These are phyloP conservation scores for Penicillium paxilli DNA, from an alignment of 495 filamentous ascomycete species.

Conservation along the genomic window DNA sequence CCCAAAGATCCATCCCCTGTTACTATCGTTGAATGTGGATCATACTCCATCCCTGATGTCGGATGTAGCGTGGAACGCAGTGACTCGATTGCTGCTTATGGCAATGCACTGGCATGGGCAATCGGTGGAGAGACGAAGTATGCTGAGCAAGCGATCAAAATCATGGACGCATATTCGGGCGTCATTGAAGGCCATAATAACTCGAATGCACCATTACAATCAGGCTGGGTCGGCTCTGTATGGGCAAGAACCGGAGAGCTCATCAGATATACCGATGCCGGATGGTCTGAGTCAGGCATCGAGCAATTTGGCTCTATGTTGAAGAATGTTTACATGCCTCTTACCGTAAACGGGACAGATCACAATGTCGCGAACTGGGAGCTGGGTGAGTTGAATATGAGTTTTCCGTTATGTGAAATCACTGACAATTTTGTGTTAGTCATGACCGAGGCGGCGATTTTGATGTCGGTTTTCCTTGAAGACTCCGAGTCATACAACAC, in stretches of 20 bases:
- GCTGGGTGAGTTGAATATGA: constrained; percentile 22
- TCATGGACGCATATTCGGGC: constrained; percentile 26
- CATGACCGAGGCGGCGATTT: constrained; percentile 26
- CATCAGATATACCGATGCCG: constrained; percentile 23
- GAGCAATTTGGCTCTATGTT: constrained; percentile 23
- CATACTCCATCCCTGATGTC: constrained; percentile 20
- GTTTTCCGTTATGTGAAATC: too few relatives aligned
- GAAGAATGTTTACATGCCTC: constrained; percentile 26
- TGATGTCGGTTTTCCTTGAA: constrained; percentile 27
- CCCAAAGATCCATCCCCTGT: constrained; percentile 6
- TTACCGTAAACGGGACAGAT: constrained; percentile 16
- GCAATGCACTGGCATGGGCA: constrained; percentile 25
- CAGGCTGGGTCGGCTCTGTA: constrained; percentile 22
- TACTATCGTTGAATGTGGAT: constrained; percentile 22
- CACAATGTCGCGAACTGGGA: constrained; percentile 29
- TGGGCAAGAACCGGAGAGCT: constrained; percentile 30
- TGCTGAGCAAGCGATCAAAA: constrained; percentile 22
- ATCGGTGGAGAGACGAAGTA: constrained; percentile 14
- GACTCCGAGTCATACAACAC: constrained; percentile 18
- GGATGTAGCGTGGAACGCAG: constrained; percentile 26
- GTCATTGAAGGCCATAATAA: constrained; percentile 23
- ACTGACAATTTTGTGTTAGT: constrained; percentile 6
- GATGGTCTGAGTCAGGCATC: constrained; percentile 18
- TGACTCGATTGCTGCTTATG: constrained; percentile 29
- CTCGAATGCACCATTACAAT: constrained; percentile 27